Evolutionary conservation across 805 yeast genomes (phyloP), one percentile per base, ranked within the genome.

Genomic region (Naumovozyma dairenensis): DNA sequence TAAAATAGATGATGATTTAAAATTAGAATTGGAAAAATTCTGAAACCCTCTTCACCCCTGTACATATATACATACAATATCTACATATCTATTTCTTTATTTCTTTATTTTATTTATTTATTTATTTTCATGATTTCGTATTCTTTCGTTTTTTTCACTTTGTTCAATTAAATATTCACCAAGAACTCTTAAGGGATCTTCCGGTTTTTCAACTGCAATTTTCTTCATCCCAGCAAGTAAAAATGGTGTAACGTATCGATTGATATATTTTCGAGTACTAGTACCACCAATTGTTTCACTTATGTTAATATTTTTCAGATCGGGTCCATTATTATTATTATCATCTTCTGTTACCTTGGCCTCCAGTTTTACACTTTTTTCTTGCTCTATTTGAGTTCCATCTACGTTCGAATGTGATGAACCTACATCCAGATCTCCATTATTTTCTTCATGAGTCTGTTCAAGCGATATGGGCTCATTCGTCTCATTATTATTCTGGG

Each of bases 261-360:
- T 79, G 37, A 82, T 62, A 65, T 80, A 82, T 44, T 66, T 69
- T 42, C 94, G 68, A 2, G 78, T 67, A 1, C 81, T 73, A 2
- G 86, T 79, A 1, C 92, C 92, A 6, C 84, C 82, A 12, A 74
- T 72, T 17, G 72, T 62, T 38, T 71, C 72, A 24, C 72, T 66
- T 10, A 67, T 53, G 15, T 37, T 28, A 4, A 38, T 22, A 16
- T 20, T 28, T 15, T 35, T 30, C 14, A 35, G n/a, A 15, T 28
- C 28, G 2, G 21, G 5, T 10, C 29, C 13, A n/a, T 16, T 24
- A 8, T 24, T 14, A 7, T 24, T 12, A 7, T 24, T 12, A 8
- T 24, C 26, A 10, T 24, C 26, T 24, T 24, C 14, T 8, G 26
- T 12, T 24, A 7, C 26, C 13, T 6, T 24, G 6, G 5, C 26